A percentile compares a stretch with the other conserved stretches of the same genome.
Conservation (phyloP, 345 rosid species). For the Pelargonium nanum region DNA sequence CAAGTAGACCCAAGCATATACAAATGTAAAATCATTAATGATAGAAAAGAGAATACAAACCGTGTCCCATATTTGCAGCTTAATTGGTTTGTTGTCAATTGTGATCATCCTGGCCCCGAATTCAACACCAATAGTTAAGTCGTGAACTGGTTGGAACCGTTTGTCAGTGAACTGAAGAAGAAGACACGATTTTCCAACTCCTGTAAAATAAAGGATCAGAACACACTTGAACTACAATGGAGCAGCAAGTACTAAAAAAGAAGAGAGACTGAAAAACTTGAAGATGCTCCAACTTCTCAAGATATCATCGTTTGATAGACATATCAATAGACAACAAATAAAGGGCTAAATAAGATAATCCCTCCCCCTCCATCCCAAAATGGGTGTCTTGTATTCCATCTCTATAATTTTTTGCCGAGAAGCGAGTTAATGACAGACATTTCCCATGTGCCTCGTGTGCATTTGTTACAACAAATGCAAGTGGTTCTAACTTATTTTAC, state of each 20-base stretch:
- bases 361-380: too few relatives aligned
- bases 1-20: not conserved
- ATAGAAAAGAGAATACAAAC: constrained; percentile 19
- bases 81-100: constrained; percentile 81
- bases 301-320: too few relatives aligned
- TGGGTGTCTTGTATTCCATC: too few relatives aligned
- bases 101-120: constrained; percentile 97
- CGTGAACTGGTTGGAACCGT: constrained; percentile 96
- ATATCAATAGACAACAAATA: too few relatives aligned
- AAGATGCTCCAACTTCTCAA: not conserved
- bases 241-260: not conserved
- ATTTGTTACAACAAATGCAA: too few relatives aligned
- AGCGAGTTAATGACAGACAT: too few relatives aligned
- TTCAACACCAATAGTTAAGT: constrained; percentile 90
- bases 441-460: too few relatives aligned
- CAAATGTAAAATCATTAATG: not conserved
- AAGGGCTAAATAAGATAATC: too few relatives aligned
- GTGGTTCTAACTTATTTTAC: too few relatives aligned
- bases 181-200: constrained; percentile 97
- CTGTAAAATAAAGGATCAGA: constrained; percentile 20
- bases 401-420: too few relatives aligned
- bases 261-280: not conserved
- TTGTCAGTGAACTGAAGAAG: constrained; percentile 94
- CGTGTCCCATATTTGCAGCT: constrained; percentile 99
- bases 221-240: not conserved